Conservation (phyloP, 2,329 filamentous ascomycete genomes). For the Colletotrichum karsti region DNA sequence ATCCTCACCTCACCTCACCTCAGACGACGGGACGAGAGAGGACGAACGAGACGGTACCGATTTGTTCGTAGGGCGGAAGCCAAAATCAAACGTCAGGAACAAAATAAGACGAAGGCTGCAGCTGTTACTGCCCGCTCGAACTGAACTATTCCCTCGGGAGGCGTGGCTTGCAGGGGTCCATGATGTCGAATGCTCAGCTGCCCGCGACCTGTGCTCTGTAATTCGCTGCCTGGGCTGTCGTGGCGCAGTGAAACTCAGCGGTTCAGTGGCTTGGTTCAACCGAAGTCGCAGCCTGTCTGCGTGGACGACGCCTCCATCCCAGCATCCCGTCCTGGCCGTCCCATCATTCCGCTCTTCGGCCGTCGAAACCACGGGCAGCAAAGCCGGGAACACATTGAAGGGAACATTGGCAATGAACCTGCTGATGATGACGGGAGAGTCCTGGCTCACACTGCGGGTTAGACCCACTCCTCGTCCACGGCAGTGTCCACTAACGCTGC, state of each 20-base stretch:
- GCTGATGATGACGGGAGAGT: neutral
- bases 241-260: constrained; percentile 24
- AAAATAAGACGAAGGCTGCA: neutral
- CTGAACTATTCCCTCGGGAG: constrained; percentile 22
- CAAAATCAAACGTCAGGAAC: too few relatives aligned
- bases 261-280: constrained; percentile 28
- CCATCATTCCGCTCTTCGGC: neutral
- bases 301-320: constrained; percentile 8
- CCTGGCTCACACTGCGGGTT: too few relatives aligned
- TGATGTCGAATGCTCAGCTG: constrained; percentile 27
- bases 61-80: constrained; percentile 1
- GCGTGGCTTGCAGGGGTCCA: constrained; percentile 28
- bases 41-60: neutral
- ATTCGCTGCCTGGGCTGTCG: constrained; percentile 26
- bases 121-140: neutral
- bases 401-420: neutral
- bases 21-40: too few relatives aligned
- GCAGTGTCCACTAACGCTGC: constrained; percentile 12
- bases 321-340: neutral
- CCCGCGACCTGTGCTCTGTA: neutral
- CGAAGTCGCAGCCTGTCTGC: constrained; percentile 17
- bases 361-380: neutral
- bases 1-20: neutral
- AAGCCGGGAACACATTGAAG: neutral
- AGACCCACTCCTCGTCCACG: constrained; percentile 7